Conservation (phyloP, 2,329 filamentous ascomycete species). For the Colletotrichum sp. region DNA sequence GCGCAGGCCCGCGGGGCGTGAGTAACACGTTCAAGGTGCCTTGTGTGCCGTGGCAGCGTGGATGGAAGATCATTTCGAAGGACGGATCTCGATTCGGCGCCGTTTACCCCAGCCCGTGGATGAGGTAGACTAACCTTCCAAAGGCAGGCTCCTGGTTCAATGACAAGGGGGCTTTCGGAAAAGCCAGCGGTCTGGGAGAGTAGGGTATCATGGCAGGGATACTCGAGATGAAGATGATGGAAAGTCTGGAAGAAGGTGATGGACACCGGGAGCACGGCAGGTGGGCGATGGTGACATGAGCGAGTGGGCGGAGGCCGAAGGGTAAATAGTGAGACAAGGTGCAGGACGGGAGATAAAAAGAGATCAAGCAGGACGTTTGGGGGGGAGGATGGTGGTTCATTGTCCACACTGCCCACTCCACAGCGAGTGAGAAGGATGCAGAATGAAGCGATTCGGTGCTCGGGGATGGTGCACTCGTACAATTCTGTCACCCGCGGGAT, state of each 20-base stretch:
- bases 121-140: neutral
- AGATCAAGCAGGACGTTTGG: neutral
- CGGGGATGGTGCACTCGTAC: neutral
- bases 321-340: neutral
- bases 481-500: neutral
- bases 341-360: neutral
- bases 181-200: neutral
- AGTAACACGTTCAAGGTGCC: neutral
- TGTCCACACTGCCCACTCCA: neutral
- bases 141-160: neutral
- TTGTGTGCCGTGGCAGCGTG: neutral
- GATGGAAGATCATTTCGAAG: neutral
- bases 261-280: neutral
- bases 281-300: neutral
- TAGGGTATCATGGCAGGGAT: neutral
- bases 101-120: neutral
- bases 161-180: neutral
- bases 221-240: neutral
- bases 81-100: constrained; percentile 3
- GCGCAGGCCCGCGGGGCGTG: neutral
- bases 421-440: neutral
- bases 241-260: neutral
- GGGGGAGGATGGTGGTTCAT: neutral
- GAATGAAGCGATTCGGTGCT: neutral
- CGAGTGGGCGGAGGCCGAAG: neutral